Percentiles rank a stretch among this genome's conserved stretches.
phyloP scores from a whole-genome alignment of 805 yeast species.

The Zygosaccharomyces kombuchaensis region DNA sequence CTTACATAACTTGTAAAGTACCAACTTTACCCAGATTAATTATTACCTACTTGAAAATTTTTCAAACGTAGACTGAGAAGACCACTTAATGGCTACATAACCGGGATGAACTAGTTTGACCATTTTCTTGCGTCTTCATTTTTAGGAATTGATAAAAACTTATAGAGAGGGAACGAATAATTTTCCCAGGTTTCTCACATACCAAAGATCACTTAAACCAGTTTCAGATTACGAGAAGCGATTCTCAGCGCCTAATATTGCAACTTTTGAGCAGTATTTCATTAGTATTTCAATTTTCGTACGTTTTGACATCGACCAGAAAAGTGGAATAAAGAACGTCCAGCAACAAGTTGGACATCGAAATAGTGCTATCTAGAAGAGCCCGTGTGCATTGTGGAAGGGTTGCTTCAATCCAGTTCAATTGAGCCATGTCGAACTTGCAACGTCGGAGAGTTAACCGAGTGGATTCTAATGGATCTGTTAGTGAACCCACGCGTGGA shows the following conservation, averaged over 20 bases:
- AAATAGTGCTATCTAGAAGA: background rate
- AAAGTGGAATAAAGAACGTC: background rate
- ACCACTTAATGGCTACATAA: too few relatives aligned
- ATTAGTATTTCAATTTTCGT: background rate
- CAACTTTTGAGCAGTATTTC: background rate
- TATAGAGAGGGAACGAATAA: too few relatives aligned
- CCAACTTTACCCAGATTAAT: background rate
- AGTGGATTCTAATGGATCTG: constrained; percentile 25
- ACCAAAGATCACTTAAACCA: background rate
- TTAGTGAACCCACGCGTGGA: constrained; percentile 10
- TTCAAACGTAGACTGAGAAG: too few relatives aligned
- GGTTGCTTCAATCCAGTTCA: constrained; percentile 1
- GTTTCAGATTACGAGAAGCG: too few relatives aligned
- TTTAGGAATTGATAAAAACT: too few relatives aligned
- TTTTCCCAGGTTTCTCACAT: background rate
- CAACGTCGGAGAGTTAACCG: constrained; percentile 73
- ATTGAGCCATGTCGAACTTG: constrained; percentile 47
- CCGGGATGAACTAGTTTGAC: background rate
- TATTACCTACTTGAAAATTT: background rate
- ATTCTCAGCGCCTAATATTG: background rate
- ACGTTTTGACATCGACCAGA: background rate
- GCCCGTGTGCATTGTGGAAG: background rate
- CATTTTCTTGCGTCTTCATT: background rate
- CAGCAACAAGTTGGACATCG: background rate
- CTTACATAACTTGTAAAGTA: background rate